A percentile compares a stretch with the other conserved stretches of the same genome.
Conservation (phyloP, 129 eudicot species). For the Scalesia atractyloides region DNA sequence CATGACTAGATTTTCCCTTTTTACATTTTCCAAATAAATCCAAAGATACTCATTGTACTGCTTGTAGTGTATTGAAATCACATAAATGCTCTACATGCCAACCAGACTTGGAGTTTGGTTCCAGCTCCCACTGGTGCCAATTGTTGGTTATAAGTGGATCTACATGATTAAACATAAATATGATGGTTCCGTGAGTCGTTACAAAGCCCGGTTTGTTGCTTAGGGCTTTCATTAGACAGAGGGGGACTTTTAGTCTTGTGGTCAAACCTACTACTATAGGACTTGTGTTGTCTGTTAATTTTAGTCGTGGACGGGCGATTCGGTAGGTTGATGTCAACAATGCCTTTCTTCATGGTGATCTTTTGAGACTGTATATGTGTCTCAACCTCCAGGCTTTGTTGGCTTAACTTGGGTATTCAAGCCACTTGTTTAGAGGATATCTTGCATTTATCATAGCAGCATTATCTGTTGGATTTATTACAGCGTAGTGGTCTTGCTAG, state of each 20-base stretch:
- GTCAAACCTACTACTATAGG: no score
- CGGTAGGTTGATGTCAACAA: not conserved
- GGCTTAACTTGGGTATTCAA: not conserved
- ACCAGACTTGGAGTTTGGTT: not conserved
- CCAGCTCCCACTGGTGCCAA: not conserved
- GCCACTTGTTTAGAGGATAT: not conserved
- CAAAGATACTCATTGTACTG: not conserved
- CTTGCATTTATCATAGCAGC: not conserved
- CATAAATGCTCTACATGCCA: no score
- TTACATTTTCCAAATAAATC: no score
- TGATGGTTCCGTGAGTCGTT: no score
- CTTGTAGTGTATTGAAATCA: not conserved
- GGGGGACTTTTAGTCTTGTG: no score
- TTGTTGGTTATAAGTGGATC: not conserved
- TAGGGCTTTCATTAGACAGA: no score
- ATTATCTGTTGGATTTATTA: not conserved
- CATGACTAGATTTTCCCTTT: no score
- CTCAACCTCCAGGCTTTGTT: not conserved
- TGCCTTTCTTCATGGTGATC: not conserved
- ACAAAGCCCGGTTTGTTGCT: no score
- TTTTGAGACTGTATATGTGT: not conserved
- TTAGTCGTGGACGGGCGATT: not conserved
- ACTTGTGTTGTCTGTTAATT: no score
- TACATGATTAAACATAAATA: no score
- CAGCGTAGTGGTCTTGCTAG: not conserved